Conservation (phyloP, 2,329 filamentous ascomycete genomes). For the Drechslerella coelobrocha region DNA sequence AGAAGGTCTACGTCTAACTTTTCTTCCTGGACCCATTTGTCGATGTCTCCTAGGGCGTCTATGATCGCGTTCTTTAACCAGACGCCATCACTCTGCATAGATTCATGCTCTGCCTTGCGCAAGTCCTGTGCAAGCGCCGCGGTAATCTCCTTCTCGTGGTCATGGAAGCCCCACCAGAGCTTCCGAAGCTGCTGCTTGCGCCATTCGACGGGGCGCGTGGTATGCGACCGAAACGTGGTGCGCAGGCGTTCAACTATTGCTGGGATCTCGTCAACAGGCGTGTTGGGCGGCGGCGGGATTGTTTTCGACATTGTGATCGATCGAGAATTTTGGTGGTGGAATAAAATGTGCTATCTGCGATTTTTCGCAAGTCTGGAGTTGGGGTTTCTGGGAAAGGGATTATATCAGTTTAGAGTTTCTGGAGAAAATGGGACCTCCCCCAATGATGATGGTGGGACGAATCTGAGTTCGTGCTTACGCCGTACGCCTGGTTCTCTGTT, state of each 20-base stretch:
- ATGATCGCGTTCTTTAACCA: constrained; percentile 83
- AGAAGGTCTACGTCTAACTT: constrained; percentile 73
- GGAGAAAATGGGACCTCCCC: too few species aligned
- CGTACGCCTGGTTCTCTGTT: too few species aligned
- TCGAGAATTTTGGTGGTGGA: background rate
- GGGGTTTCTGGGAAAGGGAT: background rate
- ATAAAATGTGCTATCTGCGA: too few species aligned
- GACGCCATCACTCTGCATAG: constrained; percentile 74
- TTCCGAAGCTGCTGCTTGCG: constrained; percentile 85
- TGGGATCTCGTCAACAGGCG: constrained; percentile 71
- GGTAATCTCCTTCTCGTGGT: constrained; percentile 74
- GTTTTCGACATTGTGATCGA: constrained; percentile 1
- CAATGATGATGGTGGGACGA: too few species aligned
- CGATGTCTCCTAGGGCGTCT: constrained; percentile 77
- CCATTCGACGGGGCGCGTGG: constrained; percentile 82
- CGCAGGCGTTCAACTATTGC: constrained; percentile 68
- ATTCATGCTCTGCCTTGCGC: constrained; percentile 77
- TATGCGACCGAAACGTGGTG: constrained; percentile 75
- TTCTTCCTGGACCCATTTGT: constrained; percentile 84
- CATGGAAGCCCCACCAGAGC: constrained; percentile 90
- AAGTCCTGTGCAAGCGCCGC: constrained; percentile 81
- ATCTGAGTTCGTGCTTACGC: too few species aligned
- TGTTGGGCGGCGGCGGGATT: constrained; percentile 57
- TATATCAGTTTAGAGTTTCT: too few species aligned
- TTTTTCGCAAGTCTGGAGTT: background rate